phyloP scores from a whole-genome alignment of 2,329 filamentous ascomycete species.

The Xylaria sp. region DNA sequence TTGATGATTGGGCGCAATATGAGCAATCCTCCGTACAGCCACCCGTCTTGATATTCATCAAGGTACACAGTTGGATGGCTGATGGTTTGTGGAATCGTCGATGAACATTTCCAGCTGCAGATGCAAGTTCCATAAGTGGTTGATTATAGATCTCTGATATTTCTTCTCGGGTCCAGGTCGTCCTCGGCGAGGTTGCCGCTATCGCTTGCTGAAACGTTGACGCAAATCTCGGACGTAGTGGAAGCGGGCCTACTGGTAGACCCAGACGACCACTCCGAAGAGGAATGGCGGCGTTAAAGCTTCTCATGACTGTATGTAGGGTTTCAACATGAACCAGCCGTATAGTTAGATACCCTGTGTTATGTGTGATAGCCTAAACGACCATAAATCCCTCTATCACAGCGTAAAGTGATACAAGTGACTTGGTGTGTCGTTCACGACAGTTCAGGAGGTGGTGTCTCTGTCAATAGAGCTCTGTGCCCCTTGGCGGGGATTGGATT shows the following conservation, averaged over 20 bases:
- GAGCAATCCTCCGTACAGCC: constrained; percentile 92
- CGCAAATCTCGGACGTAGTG: constrained; percentile 1
- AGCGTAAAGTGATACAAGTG: too few relatives aligned
- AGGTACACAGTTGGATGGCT: constrained; percentile 87
- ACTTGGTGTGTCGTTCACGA: not conserved
- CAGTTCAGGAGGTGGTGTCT: not conserved
- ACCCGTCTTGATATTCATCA: constrained; percentile 97
- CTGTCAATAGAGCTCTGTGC: not conserved
- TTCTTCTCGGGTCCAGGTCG: constrained; percentile 81
- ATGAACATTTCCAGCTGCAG: constrained; percentile 77
- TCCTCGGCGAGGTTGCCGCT: constrained; percentile 65
- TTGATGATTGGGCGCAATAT: constrained; percentile 89
- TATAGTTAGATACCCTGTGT: too few relatives aligned
- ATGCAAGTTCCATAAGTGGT: constrained; percentile 78
- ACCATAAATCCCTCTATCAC: too few relatives aligned
- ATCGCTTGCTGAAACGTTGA: constrained; percentile 52
- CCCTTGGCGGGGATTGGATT: not conserved
- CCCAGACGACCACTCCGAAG: constrained; percentile 3
- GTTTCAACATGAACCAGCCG: not conserved
- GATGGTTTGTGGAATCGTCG: constrained; percentile 83
- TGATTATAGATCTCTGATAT: constrained; percentile 82
- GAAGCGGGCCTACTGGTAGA: not conserved
- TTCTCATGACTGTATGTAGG: constrained; percentile 5
- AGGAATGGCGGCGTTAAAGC: not conserved
- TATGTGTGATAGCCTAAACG: not conserved